phyloP scores from a whole-genome alignment of 2,329 filamentous ascomycete genomes.

The Phyllosticta citriasiana region DNA sequence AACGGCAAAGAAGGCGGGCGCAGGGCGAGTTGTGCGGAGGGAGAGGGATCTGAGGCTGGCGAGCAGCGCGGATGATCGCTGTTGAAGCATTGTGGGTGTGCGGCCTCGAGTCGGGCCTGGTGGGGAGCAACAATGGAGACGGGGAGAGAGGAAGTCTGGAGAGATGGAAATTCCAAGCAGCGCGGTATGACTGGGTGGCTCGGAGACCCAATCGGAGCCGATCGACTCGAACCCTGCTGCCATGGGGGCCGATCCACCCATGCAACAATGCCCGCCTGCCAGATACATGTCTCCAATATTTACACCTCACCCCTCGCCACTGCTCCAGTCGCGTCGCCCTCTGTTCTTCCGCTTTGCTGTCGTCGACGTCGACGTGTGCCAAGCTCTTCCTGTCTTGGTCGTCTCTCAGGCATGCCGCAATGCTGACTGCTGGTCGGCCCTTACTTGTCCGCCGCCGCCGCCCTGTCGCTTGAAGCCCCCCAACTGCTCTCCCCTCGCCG shows the following conservation, averaged over 20 bases:
- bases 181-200: neutral
- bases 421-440: conserved; percentile 2
- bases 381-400: neutral
- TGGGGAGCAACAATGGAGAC: conserved; percentile 3
- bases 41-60: conserved; percentile 26
- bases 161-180: conserved; percentile 5
- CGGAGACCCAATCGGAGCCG: neutral
- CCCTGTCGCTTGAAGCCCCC: neutral
- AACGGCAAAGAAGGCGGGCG: conserved; percentile 18
- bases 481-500: conserved; percentile 2
- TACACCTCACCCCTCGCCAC: neutral
- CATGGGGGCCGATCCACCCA: neutral
- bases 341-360: neutral
- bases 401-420: conserved; percentile 4
- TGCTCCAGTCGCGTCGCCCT: neutral
- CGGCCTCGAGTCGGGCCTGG: conserved; percentile 1
- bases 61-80: conserved; percentile 41
- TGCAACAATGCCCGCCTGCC: neutral
- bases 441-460: conserved; percentile 5
- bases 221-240: neutral
- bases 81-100: conserved; percentile 27
- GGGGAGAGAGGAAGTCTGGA: conserved; percentile 2
- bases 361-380: conserved; percentile 3
- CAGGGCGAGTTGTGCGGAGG: conserved; percentile 14
- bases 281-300: neutral